Conservation (phyloP, 2,329 filamentous ascomycete genomes). For the Nannizziopsis barbatae region DNA sequence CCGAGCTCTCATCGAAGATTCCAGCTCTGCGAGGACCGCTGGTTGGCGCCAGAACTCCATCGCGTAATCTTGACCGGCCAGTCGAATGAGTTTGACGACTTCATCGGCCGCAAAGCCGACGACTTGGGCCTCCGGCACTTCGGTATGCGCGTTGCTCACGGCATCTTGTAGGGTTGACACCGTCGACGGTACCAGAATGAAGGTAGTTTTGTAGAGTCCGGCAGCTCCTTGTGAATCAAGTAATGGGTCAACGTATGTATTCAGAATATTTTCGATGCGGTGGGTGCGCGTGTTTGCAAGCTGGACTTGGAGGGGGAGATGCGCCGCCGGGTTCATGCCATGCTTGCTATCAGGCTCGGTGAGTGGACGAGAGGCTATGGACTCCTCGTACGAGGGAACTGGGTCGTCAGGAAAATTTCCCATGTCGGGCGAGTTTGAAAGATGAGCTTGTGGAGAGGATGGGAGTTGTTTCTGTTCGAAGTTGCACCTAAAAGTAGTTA, state of each 20-base stretch:
- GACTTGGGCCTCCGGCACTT: conserved; percentile 23
- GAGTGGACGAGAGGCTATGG: conserved; percentile 13
- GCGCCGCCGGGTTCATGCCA: conserved; percentile 19
- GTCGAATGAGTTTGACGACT: conserved; percentile 29
- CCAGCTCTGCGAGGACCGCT: conserved; percentile 33
- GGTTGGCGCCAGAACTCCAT: conserved; percentile 37
- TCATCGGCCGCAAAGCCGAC: conserved; percentile 33
- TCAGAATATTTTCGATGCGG: conserved; percentile 32
- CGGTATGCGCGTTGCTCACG: conserved; percentile 16
- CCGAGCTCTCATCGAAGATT: conserved; percentile 23
- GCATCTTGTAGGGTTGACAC: conserved; percentile 23
- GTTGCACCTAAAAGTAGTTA: no score
- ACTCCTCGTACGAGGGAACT: conserved; percentile 27
- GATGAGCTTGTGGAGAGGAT: no score
- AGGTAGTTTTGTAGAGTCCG: conserved; percentile 35
- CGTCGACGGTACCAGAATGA: conserved; percentile 38
- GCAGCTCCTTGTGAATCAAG: conserved; percentile 31
- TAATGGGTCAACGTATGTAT: conserved; percentile 32
- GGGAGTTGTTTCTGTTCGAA: no score
- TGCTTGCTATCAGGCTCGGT: conserved; percentile 20
- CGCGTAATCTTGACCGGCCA: conserved; percentile 32
- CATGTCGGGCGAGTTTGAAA: not conserved
- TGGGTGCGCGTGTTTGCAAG: conserved; percentile 31
- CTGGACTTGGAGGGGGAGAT: conserved; percentile 18
- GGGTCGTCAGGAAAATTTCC: conserved; percentile 20